Base-by-base conservation (phyloP, 1,139 yeast species). In the Nakaseomyces glabratus region DNA sequence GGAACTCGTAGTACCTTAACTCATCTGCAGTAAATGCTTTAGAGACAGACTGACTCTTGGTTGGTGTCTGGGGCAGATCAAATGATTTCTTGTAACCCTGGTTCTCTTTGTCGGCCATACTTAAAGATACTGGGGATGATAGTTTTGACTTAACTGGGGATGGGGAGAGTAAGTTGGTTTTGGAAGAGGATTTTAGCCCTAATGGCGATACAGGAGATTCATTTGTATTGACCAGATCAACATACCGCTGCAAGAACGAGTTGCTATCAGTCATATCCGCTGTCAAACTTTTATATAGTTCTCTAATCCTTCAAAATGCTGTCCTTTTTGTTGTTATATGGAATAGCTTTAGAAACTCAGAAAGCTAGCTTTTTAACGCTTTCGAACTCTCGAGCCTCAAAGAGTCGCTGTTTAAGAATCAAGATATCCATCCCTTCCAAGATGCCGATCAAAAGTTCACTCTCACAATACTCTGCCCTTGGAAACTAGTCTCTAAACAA, bases 1-100 rank as follows among this genome's bases (percentile, higher is more conserved):
- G 67, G 52, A 85, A 90, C 52, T 86, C 95, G 49, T 85, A 84
- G 0, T 77, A 77, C 41, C 70, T 60, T n/a, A 39, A 23, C 24
- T 56, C 56, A 13, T 46, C 47, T 11, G 36, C 35, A 1, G 47
- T 26, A 11, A 17, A 43, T 11, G 44, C 40, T 8, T 33, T 33
- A 1, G 47, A 33, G 2, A 39, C 22, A 33, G 45, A 47, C 15
- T 43, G 35, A 19, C 28, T 35, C 20, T 17, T 29, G 24, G 21
- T 19, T 5, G 37, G 35, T 13, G 26, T 24, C 14, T 33, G 8
- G 5, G 30, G 30, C 6, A 10, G 9, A 6, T 23, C 13, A 11
- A 26, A 11, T 20, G 22, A 17, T 17, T 26, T 33, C 30, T 41
- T 39, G 23, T 41, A 33, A 17, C 41, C 24, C 33, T n/a, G 17